phyloP scores from a whole-genome alignment of 345 rosid species.

The Zanthoxylum bungeanum region DNA sequence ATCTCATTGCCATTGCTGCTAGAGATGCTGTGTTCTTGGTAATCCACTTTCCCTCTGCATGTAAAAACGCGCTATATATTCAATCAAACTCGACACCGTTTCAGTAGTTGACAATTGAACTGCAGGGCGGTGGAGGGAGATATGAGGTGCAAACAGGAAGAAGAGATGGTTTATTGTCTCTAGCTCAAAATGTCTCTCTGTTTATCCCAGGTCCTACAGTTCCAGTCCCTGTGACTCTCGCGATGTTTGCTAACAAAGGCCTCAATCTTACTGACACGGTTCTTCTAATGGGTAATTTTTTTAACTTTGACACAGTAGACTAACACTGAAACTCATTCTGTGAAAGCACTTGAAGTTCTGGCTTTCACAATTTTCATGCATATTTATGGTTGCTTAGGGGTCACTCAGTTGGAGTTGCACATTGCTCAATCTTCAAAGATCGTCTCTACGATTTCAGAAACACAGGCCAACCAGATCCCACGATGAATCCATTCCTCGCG shows the following conservation, averaged over 20 bases:
- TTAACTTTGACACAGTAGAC: not conserved
- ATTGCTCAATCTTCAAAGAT: constrained; percentile 40
- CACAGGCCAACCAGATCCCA: constrained; percentile 31
- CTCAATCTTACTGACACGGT: constrained; percentile 48
- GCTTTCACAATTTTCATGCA: too few species aligned
- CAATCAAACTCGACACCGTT: not conserved
- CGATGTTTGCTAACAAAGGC: constrained; percentile 29
- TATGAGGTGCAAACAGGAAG: constrained; percentile 51
- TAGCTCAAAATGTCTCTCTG: constrained; percentile 24
- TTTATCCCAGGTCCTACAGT: constrained; percentile 27
- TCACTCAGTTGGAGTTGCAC: constrained; percentile 49
- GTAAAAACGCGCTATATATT: not conserved
- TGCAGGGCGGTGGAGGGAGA: constrained; percentile 35
- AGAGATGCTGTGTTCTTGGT: constrained; percentile 57
- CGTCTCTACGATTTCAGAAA: constrained; percentile 38
- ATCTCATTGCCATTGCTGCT: constrained; percentile 49
- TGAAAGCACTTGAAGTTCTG: not conserved
- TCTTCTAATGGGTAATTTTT: constrained; percentile 63
- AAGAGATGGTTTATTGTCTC: constrained; percentile 34
- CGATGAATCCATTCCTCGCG: constrained; percentile 30
- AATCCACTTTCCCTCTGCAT: not conserved
- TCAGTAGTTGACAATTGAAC: not conserved
- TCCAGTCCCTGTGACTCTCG: constrained; percentile 10
- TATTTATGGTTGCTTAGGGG: constrained; percentile 31
- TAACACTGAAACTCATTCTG: not conserved